A percentile compares a stretch with the other conserved stretches of the same genome.
These are phyloP conservation scores for Pseudocercospora fijiensis DNA, from an alignment of 2,329 filamentous ascomycete species.

Conservation along the genomic window DNA sequence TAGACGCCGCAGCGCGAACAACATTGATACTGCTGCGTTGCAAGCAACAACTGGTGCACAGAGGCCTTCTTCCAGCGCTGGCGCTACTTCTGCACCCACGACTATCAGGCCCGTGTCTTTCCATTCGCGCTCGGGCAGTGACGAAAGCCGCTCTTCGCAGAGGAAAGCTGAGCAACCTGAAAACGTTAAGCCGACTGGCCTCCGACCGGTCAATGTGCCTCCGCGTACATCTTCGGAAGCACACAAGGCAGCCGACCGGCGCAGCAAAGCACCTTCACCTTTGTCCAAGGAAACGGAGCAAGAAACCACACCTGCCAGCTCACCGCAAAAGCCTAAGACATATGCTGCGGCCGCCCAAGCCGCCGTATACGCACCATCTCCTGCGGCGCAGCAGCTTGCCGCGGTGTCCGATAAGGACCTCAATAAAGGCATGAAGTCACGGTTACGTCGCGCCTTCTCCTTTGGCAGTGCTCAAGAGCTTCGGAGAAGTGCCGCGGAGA, in stretches of 20 bases:
- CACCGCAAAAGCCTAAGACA: conserved; percentile 34
- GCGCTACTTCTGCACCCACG: conserved; percentile 34
- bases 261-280: conserved; percentile 47
- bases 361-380: conserved; percentile 49
- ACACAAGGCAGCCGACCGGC: conserved; percentile 36
- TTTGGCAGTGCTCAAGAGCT: conserved; percentile 95
- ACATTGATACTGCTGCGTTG: conserved; percentile 48
- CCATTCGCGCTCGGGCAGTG: conserved; percentile 39
- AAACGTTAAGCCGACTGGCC: conserved; percentile 19
- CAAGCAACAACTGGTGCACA: conserved; percentile 26
- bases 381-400: conserved; percentile 79
- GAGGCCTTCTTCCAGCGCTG: conserved; percentile 31
- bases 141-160: conserved; percentile 30
- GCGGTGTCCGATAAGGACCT: conserved; percentile 81
- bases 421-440: conserved; percentile 78
- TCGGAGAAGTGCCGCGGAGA: conserved; percentile 68
- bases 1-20: conserved; percentile 79
- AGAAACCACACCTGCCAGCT: conserved; percentile 20
- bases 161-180: conserved; percentile 24
- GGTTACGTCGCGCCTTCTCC: conserved; percentile 87
- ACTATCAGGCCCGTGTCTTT: conserved; percentile 37
- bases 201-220: conserved; percentile 32
- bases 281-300: conserved; percentile 47
- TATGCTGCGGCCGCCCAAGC: conserved; percentile 37
- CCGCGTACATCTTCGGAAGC: conserved; percentile 41